Percentiles rank a stretch among this genome's conserved stretches.
phyloP scores from a whole-genome alignment of 257 asterid genomes.

The Rauvolfia tetraphylla region DNA sequence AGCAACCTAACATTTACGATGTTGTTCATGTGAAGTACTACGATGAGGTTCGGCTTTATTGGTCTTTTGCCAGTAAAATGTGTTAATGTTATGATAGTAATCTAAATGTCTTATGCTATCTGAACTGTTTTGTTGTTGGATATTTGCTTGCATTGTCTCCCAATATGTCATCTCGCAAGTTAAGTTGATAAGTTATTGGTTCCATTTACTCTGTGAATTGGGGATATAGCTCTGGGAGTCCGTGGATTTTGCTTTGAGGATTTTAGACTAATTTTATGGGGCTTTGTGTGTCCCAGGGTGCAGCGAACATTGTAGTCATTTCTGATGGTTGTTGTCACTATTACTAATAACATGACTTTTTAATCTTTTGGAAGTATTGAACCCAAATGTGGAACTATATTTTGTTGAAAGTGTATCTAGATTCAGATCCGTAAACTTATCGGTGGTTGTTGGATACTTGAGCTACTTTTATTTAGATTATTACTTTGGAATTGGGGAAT shows the following conservation, averaged over 20 bases:
- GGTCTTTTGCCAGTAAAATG: not conserved
- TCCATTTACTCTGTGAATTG: not conserved
- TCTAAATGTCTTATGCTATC: not conserved
- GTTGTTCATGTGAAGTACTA: slow-evolving; percentile 84
- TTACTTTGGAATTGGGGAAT: not conserved
- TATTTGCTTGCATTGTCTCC: not conserved
- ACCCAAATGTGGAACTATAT: no score
- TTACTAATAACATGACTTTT: not conserved
- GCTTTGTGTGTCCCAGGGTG: not conserved
- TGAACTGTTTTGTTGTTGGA: not conserved
- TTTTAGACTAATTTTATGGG: not conserved
- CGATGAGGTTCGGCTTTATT: slow-evolving; percentile 62
- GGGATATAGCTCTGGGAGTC: not conserved
- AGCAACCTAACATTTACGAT: slow-evolving; percentile 71
- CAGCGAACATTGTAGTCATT: not conserved
- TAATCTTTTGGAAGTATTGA: not conserved
- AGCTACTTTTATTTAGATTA: not conserved
- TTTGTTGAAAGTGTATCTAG: not conserved
- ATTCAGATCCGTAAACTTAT: not conserved
- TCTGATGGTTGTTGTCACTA: not conserved
- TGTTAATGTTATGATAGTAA: not conserved
- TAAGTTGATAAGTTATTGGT: not conserved
- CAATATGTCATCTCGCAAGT: not conserved
- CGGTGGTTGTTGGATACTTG: not conserved
- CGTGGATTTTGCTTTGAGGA: not conserved